Base-by-base conservation (phyloP, 345 rosid species). In the Gossypium australe region DNA sequence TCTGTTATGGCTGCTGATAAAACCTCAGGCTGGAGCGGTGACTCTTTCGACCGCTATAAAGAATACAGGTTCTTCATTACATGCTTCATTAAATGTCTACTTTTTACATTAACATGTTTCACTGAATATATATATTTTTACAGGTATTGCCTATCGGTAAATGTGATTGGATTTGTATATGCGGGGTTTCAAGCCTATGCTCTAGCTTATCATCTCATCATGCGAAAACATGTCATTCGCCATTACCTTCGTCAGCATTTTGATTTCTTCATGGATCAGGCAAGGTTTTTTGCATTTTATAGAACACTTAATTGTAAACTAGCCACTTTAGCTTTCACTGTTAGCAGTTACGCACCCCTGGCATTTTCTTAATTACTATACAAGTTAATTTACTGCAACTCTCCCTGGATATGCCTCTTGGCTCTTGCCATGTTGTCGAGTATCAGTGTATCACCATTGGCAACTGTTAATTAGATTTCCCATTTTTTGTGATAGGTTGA, bases 11-110 rank as follows among this genome's bases (percentile, higher is more conserved):
- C 98, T 0, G 93, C 98, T 43, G 94, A 93, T 80, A 90, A 87
- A 85, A 96, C 98, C 47, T 87, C 87, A 73, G 99, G 99, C 7
- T 96, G 98, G 99, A 89, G 97, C 22, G 98, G 99, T 48, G 99
- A 96, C 77, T 96, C 99, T 29, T 96, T 83, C 71, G 91, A 96
- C 76, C 97, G 98, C 22, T 96, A 96, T 79, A 88, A 73, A 82
- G 99, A 93, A 76, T 96, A 90, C 86, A 90, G 97, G 99, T 91
- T 43, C n/a, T 60, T 59, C 51, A 45, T 9, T 27, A 34, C 1
- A 34, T 34, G 41, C n/a, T 60, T 59, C 51, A 45, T 9, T 27
- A 34, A 34, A 34, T 34, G 41, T 5, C 41, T 34, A 5, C 41
- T 34, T 34, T 34, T 34, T 34, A 34, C 41, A 5, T 34, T 34